These are phyloP conservation scores for Nicotiana tomentosiformis DNA, from an alignment of 257 asterid species.

Conservation along the genomic window DNA sequence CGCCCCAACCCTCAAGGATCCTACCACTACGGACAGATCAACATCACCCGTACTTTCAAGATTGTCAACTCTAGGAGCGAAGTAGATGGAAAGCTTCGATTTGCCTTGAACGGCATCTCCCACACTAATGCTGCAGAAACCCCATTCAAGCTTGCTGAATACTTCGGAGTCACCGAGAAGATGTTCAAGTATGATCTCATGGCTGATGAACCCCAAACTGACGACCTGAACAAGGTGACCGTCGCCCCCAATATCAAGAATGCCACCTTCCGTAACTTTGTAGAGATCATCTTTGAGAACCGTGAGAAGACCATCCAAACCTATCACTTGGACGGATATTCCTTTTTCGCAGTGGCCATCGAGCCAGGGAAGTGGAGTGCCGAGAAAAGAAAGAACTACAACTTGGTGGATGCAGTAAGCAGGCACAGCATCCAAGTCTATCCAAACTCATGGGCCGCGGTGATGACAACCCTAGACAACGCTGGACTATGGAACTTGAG, in stretches of 20 bases:
- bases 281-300: conserved; percentile 10
- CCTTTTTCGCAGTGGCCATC: conserved; percentile 8
- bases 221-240: background rate
- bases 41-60: conserved; percentile 15
- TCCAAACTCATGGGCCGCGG: conserved; percentile 5
- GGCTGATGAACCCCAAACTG: background rate
- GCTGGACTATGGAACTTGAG: conserved; percentile 10
- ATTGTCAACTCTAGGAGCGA: background rate
- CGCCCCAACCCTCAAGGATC: conserved; percentile 18
- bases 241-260: background rate
- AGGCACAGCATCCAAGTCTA: conserved; percentile 6
- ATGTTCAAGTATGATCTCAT: conserved; percentile 10
- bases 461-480: background rate
- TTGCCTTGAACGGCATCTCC: conserved; percentile 7
- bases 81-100: conserved; percentile 7
- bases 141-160: conserved; percentile 14
- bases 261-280: conserved; percentile 10
- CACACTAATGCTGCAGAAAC: background rate
- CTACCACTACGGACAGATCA: conserved; percentile 10
- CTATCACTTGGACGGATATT: conserved; percentile 6
- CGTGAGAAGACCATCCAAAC: conserved; percentile 9
- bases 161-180: background rate
- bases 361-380: conserved; percentile 9
- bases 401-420: conserved; percentile 5
- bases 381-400: conserved; percentile 9